These are phyloP conservation scores for Phytophthora aleatoria DNA, from an alignment of 352 stramenopile genomes.

Conservation along the genomic window DNA sequence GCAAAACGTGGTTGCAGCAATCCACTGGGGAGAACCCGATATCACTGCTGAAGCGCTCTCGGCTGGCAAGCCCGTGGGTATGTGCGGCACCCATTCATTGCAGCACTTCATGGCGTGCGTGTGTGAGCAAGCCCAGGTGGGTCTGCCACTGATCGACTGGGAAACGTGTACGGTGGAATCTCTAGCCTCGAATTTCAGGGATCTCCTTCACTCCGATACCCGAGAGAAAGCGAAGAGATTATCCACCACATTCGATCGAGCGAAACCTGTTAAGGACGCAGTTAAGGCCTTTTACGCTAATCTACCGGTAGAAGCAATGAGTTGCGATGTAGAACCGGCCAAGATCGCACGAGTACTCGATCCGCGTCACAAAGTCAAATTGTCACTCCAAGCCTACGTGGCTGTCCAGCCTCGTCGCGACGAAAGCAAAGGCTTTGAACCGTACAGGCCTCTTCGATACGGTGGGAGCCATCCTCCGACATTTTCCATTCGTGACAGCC, in stretches of 20 bases:
- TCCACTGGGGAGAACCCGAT: slow-evolving; percentile 73
- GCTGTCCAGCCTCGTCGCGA: slow-evolving; percentile 26
- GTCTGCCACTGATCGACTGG: slow-evolving; percentile 65
- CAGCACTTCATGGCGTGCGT: slow-evolving; percentile 87
- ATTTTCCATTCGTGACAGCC: slow-evolving; percentile 26
- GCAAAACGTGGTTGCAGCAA: slow-evolving; percentile 61
- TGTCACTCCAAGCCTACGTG: slow-evolving; percentile 37
- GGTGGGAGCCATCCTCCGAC: slow-evolving; percentile 22
- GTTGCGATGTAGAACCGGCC: slow-evolving; percentile 52
- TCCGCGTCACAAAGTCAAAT: slow-evolving; percentile 30
- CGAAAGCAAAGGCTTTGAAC: slow-evolving; percentile 30
- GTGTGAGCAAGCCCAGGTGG: slow-evolving; percentile 64
- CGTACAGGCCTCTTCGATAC: slow-evolving; percentile 36
- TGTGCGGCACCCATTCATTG: slow-evolving; percentile 88
- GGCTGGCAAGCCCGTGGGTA: slow-evolving; percentile 79
- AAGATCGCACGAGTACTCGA: slow-evolving; percentile 45
- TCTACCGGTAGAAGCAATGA: slow-evolving; percentile 80
- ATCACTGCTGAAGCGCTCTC: slow-evolving; percentile 81
- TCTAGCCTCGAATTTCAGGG: slow-evolving; percentile 56
- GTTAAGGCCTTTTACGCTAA: slow-evolving; percentile 73
- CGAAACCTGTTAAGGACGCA: slow-evolving; percentile 64
- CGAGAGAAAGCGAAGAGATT: slow-evolving; percentile 45
- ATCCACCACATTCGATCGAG: slow-evolving; percentile 48
- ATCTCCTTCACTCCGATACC: slow-evolving; percentile 46
- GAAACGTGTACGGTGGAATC: slow-evolving; percentile 56